Conservation (phyloP, 1,284 basidiomycete genomes). For the Ganoderma meredithae region DNA sequence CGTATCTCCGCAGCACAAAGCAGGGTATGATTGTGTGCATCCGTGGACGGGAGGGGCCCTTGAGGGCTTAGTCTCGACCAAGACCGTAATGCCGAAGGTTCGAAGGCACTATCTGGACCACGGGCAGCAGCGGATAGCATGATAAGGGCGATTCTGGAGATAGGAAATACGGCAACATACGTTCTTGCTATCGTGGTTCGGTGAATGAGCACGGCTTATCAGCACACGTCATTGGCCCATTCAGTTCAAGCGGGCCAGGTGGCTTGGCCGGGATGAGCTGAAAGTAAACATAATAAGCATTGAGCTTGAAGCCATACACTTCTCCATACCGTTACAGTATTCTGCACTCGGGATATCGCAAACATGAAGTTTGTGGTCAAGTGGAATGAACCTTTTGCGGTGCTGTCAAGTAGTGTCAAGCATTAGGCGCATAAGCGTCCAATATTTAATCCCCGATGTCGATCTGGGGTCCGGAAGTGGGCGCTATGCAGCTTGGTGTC, state of each 20-base stretch:
- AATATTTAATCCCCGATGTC: neutral
- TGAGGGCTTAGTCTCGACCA: neutral
- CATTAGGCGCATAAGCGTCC: neutral
- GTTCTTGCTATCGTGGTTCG: neutral
- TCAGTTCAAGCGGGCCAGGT: neutral
- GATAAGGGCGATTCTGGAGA: neutral
- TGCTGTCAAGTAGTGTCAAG: neutral
- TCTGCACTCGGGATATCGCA: neutral
- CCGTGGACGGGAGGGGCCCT: neutral
- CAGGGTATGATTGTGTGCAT: neutral
- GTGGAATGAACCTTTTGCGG: neutral
- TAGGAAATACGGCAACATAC: neutral
- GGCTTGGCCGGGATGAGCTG: neutral
- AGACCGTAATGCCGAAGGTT: neutral
- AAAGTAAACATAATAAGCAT: neutral
- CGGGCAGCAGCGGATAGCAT: neutral
- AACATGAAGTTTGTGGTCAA: neutral
- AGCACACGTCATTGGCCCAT: neutral
- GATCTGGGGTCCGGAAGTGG: neutral
- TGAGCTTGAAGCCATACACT: neutral
- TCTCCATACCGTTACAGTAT: neutral
- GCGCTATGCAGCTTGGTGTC: neutral
- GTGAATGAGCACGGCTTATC: neutral
- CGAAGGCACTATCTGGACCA: neutral
- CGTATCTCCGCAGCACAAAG: constrained; percentile 1